Evolutionary conservation across 192 early-diverging fungal species (phyloP).

Genomic region (Radiomyces spectabilis): DNA sequence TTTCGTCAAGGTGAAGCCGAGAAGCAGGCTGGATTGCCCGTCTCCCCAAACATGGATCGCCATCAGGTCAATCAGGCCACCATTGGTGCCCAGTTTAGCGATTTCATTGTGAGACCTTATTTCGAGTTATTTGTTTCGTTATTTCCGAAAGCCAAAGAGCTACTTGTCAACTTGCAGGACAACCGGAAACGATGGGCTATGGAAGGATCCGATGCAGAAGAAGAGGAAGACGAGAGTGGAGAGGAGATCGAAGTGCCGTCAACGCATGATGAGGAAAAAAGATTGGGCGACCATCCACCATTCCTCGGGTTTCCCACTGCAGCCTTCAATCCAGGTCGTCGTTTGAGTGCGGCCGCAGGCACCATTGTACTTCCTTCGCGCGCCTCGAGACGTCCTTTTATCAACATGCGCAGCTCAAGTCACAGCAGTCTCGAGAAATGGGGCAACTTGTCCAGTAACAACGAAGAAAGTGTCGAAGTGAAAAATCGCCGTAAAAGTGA

Average conservation of each 20-base stretch:
- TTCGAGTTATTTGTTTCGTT: conserved; percentile 73
- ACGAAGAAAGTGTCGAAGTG: too few species aligned
- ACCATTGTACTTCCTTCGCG: conserved; percentile 33
- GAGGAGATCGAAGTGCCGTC: too few species aligned
- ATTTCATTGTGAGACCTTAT: conserved; percentile 82
- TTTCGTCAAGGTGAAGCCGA: conserved; percentile 87
- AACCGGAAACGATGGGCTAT: conserved; percentile 61
- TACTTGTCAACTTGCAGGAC: conserved; percentile 42
- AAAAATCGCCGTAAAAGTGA: too few species aligned
- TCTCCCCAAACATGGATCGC: conserved; percentile 90
- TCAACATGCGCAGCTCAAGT: too few species aligned
- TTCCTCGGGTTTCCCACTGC: conserved; percentile 6
- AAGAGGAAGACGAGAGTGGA: too few species aligned
- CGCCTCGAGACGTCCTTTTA: too few species aligned
- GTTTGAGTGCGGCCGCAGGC: conserved; percentile 35
- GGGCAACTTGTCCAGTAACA: too few species aligned
- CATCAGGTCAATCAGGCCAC: conserved; percentile 59
- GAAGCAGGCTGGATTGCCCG: conserved; percentile 58
- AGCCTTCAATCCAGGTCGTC: conserved; percentile 23
- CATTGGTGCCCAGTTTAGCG: conserved; percentile 76
- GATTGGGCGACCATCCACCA: neutral
- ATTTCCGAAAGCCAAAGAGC: conserved; percentile 56
- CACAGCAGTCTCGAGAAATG: too few species aligned
- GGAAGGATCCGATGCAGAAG: too few species aligned
- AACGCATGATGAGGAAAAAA: conserved; percentile 1